Evolutionary conservation across 2,329 filamentous ascomycete species (phyloP), one percentile per base, ranked within the genome.

Genomic region (Chaetomiaceae sp.): DNA sequence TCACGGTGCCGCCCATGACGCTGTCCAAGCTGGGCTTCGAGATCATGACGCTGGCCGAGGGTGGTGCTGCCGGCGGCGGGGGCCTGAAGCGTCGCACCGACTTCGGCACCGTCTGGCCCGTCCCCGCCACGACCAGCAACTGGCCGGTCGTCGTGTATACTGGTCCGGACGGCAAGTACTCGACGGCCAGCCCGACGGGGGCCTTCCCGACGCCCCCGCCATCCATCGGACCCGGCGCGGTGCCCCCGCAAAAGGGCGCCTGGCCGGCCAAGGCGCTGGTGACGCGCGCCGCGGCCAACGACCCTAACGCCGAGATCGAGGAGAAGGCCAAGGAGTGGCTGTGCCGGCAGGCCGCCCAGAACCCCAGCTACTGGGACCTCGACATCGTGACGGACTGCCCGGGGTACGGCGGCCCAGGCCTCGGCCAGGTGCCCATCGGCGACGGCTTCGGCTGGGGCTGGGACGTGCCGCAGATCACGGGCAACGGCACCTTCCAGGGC

Each of bases 1-100:
- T 68, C 23, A 68, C 43, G 20, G 21, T 37, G 43, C 43, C 43
- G 5, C 43, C 33, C 20, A 37, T 45, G 31, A 45, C 43, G 3
- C 19, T 45, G 20, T 45, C 43, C 19, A 27, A 45, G 33, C 21
- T 23, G 43, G 43, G 19, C 43, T 45, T 45, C 31, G 43, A 45
- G 31, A 27, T 45, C 5, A 27, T 45, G 33, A 45, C 43, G 31
- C 43, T 37, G 31, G 21, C 4, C 31, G 19, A 37, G n/a, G 40
- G 16, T 31, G n/a, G n/a, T 17, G 43, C 10, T 25, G 43, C 4
- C n/a, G 17, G 31, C n/a, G 33, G 20, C 43, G 33, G 20, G 33
- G 21, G 33, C 8, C 31, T 25, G 20, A 21, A 44, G 42, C 30
- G 42, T 19, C 39, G 39, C 23, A 41, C 39, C 39, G 25, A 25